These are phyloP conservation scores for Acer negundo DNA, from an alignment of 345 rosid genomes.

Conservation along the genomic window DNA sequence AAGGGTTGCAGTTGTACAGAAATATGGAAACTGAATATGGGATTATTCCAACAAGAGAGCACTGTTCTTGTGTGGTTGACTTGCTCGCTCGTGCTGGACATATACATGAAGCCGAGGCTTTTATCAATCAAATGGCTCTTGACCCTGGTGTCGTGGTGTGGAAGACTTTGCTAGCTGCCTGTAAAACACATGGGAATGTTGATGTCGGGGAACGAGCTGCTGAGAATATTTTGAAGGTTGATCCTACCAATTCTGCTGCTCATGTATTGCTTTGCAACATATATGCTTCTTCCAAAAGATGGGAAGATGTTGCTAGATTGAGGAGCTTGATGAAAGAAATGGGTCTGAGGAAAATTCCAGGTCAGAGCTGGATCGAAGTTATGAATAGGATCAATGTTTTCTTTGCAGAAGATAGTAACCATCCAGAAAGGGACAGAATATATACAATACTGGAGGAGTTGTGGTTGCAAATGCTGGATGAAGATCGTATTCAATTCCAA, in stretches of 20 bases:
- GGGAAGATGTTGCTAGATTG: conserved; percentile 62
- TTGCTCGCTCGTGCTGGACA: conserved; percentile 79
- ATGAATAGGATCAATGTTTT: conserved; percentile 51
- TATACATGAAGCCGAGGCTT: conserved; percentile 60
- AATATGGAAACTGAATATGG: conserved; percentile 53
- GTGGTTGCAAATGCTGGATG: conserved; percentile 48
- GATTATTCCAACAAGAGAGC: conserved; percentile 57
- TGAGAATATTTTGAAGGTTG: conserved; percentile 57
- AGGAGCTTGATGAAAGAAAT: conserved; percentile 58
- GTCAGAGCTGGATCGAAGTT: conserved; percentile 83
- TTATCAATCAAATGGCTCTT: conserved; percentile 51
- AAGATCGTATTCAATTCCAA: conserved; percentile 32
- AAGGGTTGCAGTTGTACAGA: conserved; percentile 62
- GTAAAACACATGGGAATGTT: conserved; percentile 61
- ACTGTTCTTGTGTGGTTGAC: conserved; percentile 72
- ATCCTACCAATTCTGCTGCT: conserved; percentile 65
- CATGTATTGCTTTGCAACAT: conserved; percentile 64
- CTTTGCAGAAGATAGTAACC: conserved; percentile 60
- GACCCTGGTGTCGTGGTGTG: conserved; percentile 63
- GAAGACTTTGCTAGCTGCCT: conserved; percentile 75
- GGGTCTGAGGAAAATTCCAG: conserved; percentile 61
- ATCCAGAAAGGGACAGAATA: conserved; percentile 60
- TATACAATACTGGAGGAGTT: conserved; percentile 41
- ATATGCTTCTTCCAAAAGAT: conserved; percentile 56
- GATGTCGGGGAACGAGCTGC: conserved; percentile 66